These are phyloP conservation scores for Paraphaeosphaeria sporulosa DNA, from an alignment of 2,329 filamentous ascomycete genomes.

Conservation along the genomic window DNA sequence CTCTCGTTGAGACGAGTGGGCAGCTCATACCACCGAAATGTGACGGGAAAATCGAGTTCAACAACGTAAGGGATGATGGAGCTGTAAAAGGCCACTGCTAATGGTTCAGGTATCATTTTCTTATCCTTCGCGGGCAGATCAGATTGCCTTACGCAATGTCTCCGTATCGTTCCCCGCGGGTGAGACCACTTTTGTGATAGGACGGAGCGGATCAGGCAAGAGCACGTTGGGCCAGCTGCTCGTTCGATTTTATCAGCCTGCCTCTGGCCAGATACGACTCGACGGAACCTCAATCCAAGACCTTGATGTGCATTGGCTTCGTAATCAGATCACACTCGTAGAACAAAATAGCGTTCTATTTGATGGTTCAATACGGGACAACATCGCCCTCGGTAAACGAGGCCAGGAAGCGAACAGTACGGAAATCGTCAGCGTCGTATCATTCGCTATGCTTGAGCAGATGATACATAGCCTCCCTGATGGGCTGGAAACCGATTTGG, in stretches of 20 bases:
- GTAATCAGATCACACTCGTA: conserved; percentile 78
- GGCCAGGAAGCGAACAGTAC: conserved; percentile 58
- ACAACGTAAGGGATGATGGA: conserved; percentile 64
- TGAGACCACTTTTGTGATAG: conserved; percentile 80
- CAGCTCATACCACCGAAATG: conserved; percentile 53
- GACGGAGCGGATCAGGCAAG: conserved; percentile 89
- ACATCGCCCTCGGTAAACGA: conserved; percentile 76
- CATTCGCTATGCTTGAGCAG: conserved; percentile 72
- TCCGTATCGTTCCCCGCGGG: conserved; percentile 76
- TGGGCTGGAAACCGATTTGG: conserved; percentile 76
- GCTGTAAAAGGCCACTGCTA: conserved; percentile 4
- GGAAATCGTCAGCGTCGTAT: conserved; percentile 68
- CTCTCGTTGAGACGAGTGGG: conserved; percentile 22
- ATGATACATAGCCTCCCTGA: conserved; percentile 72
- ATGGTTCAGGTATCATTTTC: conserved; percentile 74
- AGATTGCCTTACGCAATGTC: conserved; percentile 66
- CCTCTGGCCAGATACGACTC: conserved; percentile 70
- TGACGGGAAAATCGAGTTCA: conserved; percentile 73
- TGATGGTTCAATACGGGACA: conserved; percentile 78
- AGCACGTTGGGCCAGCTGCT: conserved; percentile 86
- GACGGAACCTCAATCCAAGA: conserved; percentile 69
- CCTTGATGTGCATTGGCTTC: conserved; percentile 75
- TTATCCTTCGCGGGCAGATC: conserved; percentile 75
- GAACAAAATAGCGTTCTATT: conserved; percentile 86
- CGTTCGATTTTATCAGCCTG: conserved; percentile 76